Conservation (phyloP, 106 monocot species). For the Chionographis japonica region DNA sequence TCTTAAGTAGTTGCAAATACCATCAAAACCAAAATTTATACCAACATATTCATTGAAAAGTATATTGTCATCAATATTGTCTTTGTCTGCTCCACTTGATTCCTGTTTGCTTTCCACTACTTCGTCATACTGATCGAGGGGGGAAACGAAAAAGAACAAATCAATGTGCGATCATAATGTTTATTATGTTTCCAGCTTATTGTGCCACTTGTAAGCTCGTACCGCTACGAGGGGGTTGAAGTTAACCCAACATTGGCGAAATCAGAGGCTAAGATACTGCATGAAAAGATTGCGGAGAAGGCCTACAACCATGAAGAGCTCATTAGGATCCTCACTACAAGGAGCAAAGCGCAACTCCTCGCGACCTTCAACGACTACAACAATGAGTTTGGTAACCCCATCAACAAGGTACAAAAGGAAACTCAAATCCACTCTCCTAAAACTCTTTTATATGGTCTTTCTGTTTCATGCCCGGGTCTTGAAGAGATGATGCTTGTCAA, state of each 20-base stretch:
- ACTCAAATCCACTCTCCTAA: too few species aligned
- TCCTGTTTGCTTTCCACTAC: too few species aligned
- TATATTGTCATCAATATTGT: too few species aligned
- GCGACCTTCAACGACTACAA: constrained; percentile 77
- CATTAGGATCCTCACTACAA: constrained; percentile 65
- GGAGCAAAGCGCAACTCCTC: constrained; percentile 78
- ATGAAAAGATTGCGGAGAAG: constrained; percentile 61
- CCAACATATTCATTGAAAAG: too few species aligned
- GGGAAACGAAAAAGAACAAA: too few species aligned
- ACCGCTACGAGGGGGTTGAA: constrained; percentile 66
- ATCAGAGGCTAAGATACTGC: constrained; percentile 85
- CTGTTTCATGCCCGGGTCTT: too few species aligned
- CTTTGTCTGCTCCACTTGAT: too few species aligned
- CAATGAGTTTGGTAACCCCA: constrained; percentile 59
- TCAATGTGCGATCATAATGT: not conserved
- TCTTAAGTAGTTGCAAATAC: too few species aligned
- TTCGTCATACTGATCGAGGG: too few species aligned
- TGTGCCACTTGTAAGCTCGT: constrained; percentile 57
- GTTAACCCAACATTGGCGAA: constrained; percentile 57
- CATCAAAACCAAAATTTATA: too few species aligned
- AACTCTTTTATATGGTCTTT: not conserved
- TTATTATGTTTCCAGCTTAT: constrained; percentile 38
- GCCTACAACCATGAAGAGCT: constrained; percentile 62
- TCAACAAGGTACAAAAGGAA: constrained; percentile 48
- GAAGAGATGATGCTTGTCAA: too few species aligned